A percentile compares a stretch with the other conserved stretches of the same genome.
These are phyloP conservation scores for Chlorella ohadii DNA, from an alignment of 139 green algal genomes.

Conservation along the genomic window DNA sequence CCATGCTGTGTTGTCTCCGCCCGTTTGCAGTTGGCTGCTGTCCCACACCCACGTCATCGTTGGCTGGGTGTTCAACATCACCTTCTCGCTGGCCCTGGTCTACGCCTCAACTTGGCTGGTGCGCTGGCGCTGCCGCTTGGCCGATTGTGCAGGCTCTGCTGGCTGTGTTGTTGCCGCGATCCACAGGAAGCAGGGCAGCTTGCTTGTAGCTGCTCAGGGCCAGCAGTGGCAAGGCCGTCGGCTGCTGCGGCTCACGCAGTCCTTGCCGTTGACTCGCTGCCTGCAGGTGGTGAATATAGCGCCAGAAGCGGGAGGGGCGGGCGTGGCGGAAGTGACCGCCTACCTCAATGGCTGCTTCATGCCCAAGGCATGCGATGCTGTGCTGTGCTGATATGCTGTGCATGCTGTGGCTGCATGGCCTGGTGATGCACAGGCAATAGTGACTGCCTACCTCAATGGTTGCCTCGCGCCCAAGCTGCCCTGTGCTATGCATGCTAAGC, in stretches of 20 bases:
- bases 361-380: slow-evolving; percentile 54
- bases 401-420: too few species aligned
- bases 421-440: too few species aligned
- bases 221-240: too few species aligned
- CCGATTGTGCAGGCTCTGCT: too few species aligned
- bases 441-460: slow-evolving; percentile 94
- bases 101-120: slow-evolving; percentile 66
- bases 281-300: slow-evolving; percentile 69
- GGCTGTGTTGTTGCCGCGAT: too few species aligned
- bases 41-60: slow-evolving; percentile 57
- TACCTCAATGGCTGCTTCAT: slow-evolving; percentile 91
- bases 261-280: too few species aligned
- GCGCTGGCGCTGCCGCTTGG: too few species aligned
- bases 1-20: not conserved
- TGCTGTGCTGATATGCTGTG: not conserved
- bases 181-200: too few species aligned
- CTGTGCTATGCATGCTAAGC: not conserved
- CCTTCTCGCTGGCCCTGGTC: slow-evolving; percentile 70
- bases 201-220: too few species aligned
- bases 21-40: slow-evolving; percentile 54
- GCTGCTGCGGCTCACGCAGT: too few species aligned
- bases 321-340: slow-evolving; percentile 83
- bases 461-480: slow-evolving; percentile 67
- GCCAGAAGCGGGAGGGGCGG: slow-evolving; percentile 58
- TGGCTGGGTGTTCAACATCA: slow-evolving; percentile 87